Base-by-base conservation (phyloP, 225 moss, liverwort and hornwort genomes). In the Pseudoscleropodium purum region DNA sequence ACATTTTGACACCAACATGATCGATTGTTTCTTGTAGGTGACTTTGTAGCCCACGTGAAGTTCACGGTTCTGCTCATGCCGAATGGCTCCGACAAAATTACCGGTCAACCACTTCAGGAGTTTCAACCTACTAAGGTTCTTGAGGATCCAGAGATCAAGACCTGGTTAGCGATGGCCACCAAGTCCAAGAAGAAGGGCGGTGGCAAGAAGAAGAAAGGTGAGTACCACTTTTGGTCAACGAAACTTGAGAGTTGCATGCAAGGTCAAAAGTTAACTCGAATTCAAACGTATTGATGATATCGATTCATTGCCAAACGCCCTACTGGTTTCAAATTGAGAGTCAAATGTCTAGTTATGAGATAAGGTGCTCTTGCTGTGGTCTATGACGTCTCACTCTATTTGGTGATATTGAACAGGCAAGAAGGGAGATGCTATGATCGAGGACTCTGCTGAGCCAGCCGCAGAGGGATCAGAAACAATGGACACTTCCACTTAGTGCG, bases 111-210 rank as follows among this genome's bases (percentile, higher is more conserved):
- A 84, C 90, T 97, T 60, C 99, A 99, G 93, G 99, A 96, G 81
- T 88, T 97, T 31, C 93, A 95, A 91, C 90, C 96, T 68, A 79
- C 96, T 7, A 99, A 99, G 91, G 93, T 93, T 82, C 81, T 92
- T 64, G 99, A 97, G 87, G 99, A 99, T 89, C 95, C 95, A 59
- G 97, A 99, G 79, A 96, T 99, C 75, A 99, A 99, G 91, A 93
- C 92, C 88, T 99, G 99, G 99, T 89, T 99, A 90, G 94, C 96
- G 19, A 63, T 99, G 95, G 99, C 95, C 84, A 99, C 97, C 47
- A 99, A 99, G 91, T 95, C 99, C n/a, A 99, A 97, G 94, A 99
- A 99, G 92, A 99, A 99, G 87, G 99, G 99, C 72, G 99, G 99
- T 83, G 99, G 99, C 86, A 99, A 97, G 96, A 99, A 99, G 90